Base-by-base conservation (phyloP, 202 grass and related monocot genomes). In the Saccharum hybrid region DNA sequence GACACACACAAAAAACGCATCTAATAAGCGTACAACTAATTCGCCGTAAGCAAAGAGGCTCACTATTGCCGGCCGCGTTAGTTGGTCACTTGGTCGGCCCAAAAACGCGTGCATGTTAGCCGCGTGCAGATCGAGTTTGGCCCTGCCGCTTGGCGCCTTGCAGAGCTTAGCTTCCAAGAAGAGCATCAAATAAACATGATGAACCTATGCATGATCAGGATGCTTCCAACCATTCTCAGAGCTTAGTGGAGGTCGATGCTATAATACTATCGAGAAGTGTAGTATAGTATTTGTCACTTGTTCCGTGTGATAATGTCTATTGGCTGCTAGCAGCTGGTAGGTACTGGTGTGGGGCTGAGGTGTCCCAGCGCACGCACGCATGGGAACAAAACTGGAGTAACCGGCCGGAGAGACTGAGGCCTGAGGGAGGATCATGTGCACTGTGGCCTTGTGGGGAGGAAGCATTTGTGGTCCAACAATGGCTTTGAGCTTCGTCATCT, bases 361-460 rank as follows among this genome's bases (percentile, higher is more conserved):
- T 86, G 74, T 52, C 77, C 74, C 84, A 79, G 62, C 68, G 74
- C 74, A 71, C 69, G 62, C 75, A 48, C 69, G n/a, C n/a, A 46
- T 80, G 84, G 45, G 18, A 83, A 86, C 88, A 90, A 86, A 85
- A 90, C 75, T 63, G 69, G 68, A 86, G 82, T 68, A 74, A 68
- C 79, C 48, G 62, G 66, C 68, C 45, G 48, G 71, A 73, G 38
- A n/a, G 18, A 19, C 19, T 51, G 48, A 18, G 19, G 26, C 10
- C 0, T 8, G 22, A 62, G 60, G 67, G 72, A 70, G 74, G 68
- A 71, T 83, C 88, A 86, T 63, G 84, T 71, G 84, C 75, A 83
- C 46, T 64, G 61, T 56, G 51, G 72, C 33, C 48, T 75, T 75
- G 72, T 75, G 70, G 75, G 75, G 60, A 80, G 71, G 7, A 10